Conservation (phyloP, 78 protist genomes). For the Chrysochromulina tobinii region DNA sequence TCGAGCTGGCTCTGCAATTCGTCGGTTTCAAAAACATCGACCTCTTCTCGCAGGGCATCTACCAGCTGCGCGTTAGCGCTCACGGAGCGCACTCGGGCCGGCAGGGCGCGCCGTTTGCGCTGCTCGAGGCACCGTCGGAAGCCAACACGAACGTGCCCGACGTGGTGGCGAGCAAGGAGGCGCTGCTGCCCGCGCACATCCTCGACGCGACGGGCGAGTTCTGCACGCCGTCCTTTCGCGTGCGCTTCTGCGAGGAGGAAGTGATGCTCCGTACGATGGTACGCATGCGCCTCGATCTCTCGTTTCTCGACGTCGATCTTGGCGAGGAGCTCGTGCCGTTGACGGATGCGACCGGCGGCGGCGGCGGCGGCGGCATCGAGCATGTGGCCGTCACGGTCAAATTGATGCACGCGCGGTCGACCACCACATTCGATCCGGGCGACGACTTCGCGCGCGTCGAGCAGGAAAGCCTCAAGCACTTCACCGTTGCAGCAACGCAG, state of each 20-base stretch:
- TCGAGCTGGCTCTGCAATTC: not conserved
- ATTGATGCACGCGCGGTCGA: not conserved
- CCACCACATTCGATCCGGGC: not conserved
- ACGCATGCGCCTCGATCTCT: not conserved
- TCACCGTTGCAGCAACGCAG: not conserved
- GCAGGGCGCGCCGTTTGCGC: too few relatives aligned
- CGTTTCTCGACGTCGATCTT: not conserved
- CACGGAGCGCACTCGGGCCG: not conserved
- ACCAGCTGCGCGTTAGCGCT: not conserved
- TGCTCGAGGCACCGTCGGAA: not conserved
- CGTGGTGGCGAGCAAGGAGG: not conserved
- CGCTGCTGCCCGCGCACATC: not conserved
- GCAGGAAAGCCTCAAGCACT: not conserved
- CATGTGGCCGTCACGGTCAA: not conserved
- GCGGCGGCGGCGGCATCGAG: not conserved
- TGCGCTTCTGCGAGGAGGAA: slow-evolving; percentile 6
- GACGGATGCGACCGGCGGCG: not conserved
- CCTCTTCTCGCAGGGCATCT: slow-evolving; percentile 25
- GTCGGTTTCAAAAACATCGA: not conserved
- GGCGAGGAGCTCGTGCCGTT: not conserved
- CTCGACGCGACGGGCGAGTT: not conserved
- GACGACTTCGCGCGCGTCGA: not conserved
- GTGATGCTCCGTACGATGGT: not conserved
- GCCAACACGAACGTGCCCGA: not conserved
- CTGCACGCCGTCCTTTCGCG: not conserved